These are phyloP conservation scores for Diaporthe sp. DNA, from an alignment of 2,329 filamentous ascomycete species.

Conservation along the genomic window DNA sequence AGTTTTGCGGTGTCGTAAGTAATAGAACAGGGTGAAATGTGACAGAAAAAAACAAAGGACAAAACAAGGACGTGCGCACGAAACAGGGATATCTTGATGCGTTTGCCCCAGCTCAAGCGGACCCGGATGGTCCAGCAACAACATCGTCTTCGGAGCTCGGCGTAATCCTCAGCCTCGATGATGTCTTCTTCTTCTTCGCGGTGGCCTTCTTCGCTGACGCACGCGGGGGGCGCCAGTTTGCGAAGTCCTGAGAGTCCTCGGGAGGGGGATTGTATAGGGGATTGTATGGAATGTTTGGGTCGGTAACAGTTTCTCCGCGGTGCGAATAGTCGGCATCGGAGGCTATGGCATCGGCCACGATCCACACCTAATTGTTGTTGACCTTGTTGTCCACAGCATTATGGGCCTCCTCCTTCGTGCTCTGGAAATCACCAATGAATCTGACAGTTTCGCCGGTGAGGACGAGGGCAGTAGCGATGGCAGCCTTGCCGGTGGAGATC, in stretches of 20 bases:
- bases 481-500: too few species aligned
- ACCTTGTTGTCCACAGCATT: slow-evolving; percentile 34
- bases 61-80: slow-evolving; percentile 28
- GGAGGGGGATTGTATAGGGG: too few species aligned
- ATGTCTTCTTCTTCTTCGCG: neutral
- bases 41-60: neutral
- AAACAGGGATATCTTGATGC: too few species aligned
- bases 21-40: neutral
- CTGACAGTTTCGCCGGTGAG: too few species aligned
- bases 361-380: slow-evolving; percentile 24
- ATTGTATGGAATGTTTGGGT: too few species aligned
- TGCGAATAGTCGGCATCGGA: neutral
- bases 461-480: too few species aligned
- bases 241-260: too few species aligned
- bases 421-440: too few species aligned
- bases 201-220: neutral
- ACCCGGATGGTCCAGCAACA: too few species aligned
- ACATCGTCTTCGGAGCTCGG: neutral
- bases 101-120: too few species aligned
- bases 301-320: too few species aligned
- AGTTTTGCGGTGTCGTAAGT: slow-evolving; percentile 5
- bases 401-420: slow-evolving; percentile 29
- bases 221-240: too few species aligned
- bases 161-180: slow-evolving; percentile 13
- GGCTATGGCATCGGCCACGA: neutral